phyloP scores from a whole-genome alignment of 2,329 filamentous ascomycete species.

The Botrytis squamosa region DNA sequence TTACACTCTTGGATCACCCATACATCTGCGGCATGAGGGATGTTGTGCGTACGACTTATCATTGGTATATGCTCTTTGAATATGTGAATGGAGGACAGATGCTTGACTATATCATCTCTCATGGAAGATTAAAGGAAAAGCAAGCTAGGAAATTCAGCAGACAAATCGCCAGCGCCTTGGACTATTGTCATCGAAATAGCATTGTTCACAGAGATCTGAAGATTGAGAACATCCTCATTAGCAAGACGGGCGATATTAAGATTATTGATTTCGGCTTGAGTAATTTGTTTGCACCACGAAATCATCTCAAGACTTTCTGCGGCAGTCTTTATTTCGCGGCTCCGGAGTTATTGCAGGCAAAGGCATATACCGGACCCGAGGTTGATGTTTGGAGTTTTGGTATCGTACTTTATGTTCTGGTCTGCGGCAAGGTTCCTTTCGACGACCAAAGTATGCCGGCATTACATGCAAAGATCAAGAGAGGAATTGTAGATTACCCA shows the following conservation, averaged over 20 bases:
- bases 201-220: conserved; percentile 97
- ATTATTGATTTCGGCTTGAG: conserved; percentile 98
- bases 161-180: conserved; percentile 92
- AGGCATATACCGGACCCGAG: conserved; percentile 92
- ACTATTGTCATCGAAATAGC: conserved; percentile 97
- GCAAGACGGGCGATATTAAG: conserved; percentile 98
- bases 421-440: conserved; percentile 97
- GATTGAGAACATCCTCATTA: conserved; percentile 99
- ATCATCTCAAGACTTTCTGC: conserved; percentile 92
- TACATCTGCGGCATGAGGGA: conserved; percentile 96
- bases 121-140: conserved; percentile 96
- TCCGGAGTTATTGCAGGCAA: conserved; percentile 88
- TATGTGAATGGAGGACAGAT: conserved; percentile 99
- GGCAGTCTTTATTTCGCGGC: conserved; percentile 97
- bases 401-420: conserved; percentile 93
- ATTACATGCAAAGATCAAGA: conserved; percentile 97
- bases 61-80: conserved; percentile 99
- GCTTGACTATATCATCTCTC: conserved; percentile 99
- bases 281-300: conserved; percentile 86
- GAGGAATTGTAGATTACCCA: conserved; percentile 92
- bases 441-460: conserved; percentile 99
- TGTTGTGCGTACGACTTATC: conserved; percentile 91
- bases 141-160: conserved; percentile 96
- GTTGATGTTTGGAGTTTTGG: conserved; percentile 99
- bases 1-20: conserved; percentile 88